Conservation (phyloP, 23 red algal genomes). For the Rhodosorus marinus region DNA sequence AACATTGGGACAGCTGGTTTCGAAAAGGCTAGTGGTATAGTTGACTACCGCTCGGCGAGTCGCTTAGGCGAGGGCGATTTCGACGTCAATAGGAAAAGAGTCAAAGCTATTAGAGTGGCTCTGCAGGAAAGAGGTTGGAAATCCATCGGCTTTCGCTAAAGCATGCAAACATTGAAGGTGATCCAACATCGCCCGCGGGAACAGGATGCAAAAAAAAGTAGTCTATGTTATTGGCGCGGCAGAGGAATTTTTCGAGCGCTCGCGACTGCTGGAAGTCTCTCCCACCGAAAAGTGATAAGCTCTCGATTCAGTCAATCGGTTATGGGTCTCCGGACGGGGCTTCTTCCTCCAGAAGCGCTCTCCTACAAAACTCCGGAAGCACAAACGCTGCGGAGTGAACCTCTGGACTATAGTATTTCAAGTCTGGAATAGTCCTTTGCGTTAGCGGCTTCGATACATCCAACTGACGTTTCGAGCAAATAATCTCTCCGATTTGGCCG, state of each 20-base stretch:
- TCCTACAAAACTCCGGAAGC: conserved; percentile 59
- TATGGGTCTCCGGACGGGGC: too few species aligned
- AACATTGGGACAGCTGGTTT: too few species aligned
- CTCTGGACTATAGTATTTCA: conserved; percentile 67
- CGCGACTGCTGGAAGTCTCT: too few species aligned
- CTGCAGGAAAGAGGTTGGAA: neutral
- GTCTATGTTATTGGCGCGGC: too few species aligned
- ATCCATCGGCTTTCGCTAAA: neutral
- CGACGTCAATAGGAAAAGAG: neutral
- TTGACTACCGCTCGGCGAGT: neutral
- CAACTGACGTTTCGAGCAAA: conserved; percentile 33
- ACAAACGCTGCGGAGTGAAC: conserved; percentile 82
- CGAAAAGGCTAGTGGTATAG: too few species aligned
- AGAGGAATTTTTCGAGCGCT: too few species aligned
- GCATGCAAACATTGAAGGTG: too few species aligned
- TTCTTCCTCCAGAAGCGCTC: conserved; percentile 3
- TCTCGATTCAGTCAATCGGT: too few species aligned
- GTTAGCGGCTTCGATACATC: conserved; percentile 18
- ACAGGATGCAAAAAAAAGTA: too few species aligned
- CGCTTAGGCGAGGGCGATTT: neutral
- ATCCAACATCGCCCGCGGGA: too few species aligned
- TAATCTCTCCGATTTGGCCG: conserved; percentile 65
- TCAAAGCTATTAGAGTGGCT: neutral
- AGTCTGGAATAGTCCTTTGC: too few species aligned
- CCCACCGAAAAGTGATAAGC: too few species aligned